Conservation (phyloP, 495 filamentous ascomycete species). For the Delitschia confertaspora region DNA sequence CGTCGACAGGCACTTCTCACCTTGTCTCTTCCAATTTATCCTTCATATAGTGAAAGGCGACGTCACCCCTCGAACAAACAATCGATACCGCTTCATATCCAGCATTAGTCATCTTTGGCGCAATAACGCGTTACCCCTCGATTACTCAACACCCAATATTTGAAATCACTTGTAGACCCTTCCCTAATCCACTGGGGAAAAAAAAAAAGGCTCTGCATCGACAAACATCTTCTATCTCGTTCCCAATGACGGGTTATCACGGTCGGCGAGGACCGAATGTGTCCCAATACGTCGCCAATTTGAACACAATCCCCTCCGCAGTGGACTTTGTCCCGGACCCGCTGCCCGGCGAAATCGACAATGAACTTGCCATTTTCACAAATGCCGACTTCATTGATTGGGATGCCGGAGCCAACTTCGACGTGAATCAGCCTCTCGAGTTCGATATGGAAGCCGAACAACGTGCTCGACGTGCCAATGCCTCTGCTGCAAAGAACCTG, state of each 20-base stretch:
- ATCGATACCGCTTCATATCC: slow-evolving; percentile 5
- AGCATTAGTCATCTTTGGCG: slow-evolving; percentile 23
- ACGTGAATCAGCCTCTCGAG: slow-evolving; percentile 6
- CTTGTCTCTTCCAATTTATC: no score
- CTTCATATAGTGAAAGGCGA: no score
- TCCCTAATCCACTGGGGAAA: no score
- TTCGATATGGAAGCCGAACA: slow-evolving; percentile 24
- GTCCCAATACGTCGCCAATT: slow-evolving; percentile 75
- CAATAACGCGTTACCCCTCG: slow-evolving; percentile 4
- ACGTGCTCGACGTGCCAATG: slow-evolving; percentile 12
- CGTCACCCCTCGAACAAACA: no score
- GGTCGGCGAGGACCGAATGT: slow-evolving; percentile 71
- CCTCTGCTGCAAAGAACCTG: slow-evolving; percentile 4
- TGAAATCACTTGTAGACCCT: no score
- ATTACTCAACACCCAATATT: no score
- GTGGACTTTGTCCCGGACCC: slow-evolving; percentile 54
- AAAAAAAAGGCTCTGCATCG: no score
- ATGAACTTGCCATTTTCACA: slow-evolving; percentile 81
- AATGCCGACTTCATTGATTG: slow-evolving; percentile 92
- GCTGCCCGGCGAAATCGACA: slow-evolving; percentile 54
- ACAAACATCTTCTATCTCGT: no score
- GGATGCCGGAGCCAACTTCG: slow-evolving; percentile 38
- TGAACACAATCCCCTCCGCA: slow-evolving; percentile 66
- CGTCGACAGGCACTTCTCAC: no score
- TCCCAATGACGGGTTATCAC: slow-evolving; percentile 57